Evolutionary conservation across 129 eudicot genomes (phyloP), one percentile per base, ranked within the genome.

Genomic region (Pseudognaphalium luteoalbum): DNA sequence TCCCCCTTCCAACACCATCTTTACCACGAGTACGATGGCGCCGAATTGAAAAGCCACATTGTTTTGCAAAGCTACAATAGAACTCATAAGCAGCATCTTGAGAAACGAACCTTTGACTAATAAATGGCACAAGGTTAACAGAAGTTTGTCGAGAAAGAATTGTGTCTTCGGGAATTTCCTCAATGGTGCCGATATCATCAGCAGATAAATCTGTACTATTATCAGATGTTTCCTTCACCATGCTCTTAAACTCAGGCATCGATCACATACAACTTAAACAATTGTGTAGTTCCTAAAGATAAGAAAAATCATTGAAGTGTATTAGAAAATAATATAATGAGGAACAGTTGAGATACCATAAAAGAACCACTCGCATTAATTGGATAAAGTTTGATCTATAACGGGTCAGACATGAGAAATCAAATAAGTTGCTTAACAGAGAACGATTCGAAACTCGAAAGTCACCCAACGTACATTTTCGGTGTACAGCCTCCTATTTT

Each of bases 51-150:
- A 91, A 91, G 60, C 97, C 95, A 39, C 96, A 92, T 69, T 89
- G 97, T 82, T 85, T 92, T 7, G 96, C 97, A 79, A 87, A 89
- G 82, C 92, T 92, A 74, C 92, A 92, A 73, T 92, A 92, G 71
- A 89, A 92, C 61, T 92, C 97, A 78, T 92, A 92, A 15, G 97
- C 97, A 28, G 97, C 96, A 73, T 92, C 97, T 77, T 92, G 97
- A 39, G 97, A 92, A 73, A 92, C 88, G 78, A 92, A 92, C 68
- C 97, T 85, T 78, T 92, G 97, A 47, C 97, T 96, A 58, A 89
- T 89, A 70, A 87, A 92, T 8, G 96, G 97, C 15, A 87, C 80
- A 0, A 92, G 93, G 75, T 89, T 92, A 41, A 92, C 89, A 70
- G 96, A 87, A 61, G 93, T 89, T 84, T 92, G 97, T 56, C 88